These are phyloP conservation scores for Coemansia erecta DNA, from an alignment of 192 early-diverging fungal genomes.

Conservation along the genomic window DNA sequence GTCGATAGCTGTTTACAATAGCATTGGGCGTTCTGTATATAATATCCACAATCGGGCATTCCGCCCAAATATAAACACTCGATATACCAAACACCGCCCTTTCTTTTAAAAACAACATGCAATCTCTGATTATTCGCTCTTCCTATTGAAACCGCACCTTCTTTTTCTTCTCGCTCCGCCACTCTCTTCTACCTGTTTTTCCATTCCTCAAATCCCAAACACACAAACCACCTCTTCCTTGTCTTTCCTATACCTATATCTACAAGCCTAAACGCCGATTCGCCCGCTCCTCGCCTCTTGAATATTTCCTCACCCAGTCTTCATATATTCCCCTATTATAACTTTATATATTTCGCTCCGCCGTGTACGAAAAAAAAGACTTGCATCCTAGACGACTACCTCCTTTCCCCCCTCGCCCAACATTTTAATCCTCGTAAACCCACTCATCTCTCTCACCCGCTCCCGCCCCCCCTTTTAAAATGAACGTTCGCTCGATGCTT, in stretches of 20 bases:
- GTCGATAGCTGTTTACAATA: no score
- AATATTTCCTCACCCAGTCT: no score
- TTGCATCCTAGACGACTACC: background rate
- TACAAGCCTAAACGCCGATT: background rate
- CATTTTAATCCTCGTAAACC: no score
- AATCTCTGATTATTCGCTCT: background rate
- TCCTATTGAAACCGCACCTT: background rate
- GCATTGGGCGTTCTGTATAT: background rate
- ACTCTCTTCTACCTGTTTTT: no score
- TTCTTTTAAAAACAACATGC: no score
- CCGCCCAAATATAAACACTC: no score
- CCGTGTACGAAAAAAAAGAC: background rate
- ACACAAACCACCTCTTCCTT: background rate
- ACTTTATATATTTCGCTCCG: no score
- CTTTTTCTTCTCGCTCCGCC: background rate
- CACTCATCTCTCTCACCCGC: no score
- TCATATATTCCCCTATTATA: no score
- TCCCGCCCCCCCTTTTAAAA: no score
- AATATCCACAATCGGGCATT: conserved; percentile 1
- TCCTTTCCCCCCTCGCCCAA: background rate
- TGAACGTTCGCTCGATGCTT: conserved; percentile 28
- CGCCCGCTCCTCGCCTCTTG: no score
- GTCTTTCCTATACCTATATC: background rate
- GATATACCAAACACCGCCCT: no score
- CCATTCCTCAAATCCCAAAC: background rate